A percentile compares a stretch with the other conserved stretches of the same genome.
phyloP scores from a whole-genome alignment of 805 yeast species.

The Candida vartiovaarae region DNA sequence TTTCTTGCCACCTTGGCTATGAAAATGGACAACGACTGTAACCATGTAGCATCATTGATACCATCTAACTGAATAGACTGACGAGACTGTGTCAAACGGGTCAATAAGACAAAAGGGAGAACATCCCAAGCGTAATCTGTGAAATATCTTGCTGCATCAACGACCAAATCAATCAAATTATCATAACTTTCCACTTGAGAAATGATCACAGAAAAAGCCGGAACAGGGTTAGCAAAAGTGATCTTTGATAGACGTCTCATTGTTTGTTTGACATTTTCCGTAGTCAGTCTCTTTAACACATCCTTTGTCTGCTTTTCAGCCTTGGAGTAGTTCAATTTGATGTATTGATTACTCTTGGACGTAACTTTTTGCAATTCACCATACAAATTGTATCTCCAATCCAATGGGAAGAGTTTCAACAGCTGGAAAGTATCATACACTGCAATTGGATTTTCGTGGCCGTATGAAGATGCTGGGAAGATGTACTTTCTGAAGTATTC shows the following conservation, averaged over 20 bases:
- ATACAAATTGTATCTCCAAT: slow-evolving; percentile 66
- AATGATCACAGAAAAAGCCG: slow-evolving; percentile 63
- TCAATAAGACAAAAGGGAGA: slow-evolving; percentile 62
- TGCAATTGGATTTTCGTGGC: slow-evolving; percentile 50
- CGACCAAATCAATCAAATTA: slow-evolving; percentile 71
- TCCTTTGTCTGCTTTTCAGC: slow-evolving; percentile 78
- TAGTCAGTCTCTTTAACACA: slow-evolving; percentile 72
- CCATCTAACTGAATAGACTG: slow-evolving; percentile 70
- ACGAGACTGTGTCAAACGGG: slow-evolving; percentile 66
- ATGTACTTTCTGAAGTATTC: slow-evolving; percentile 57
- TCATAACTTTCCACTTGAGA: slow-evolving; percentile 89
- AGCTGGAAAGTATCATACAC: slow-evolving; percentile 54
- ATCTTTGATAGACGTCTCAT: slow-evolving; percentile 68
- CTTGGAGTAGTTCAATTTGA: slow-evolving; percentile 52
- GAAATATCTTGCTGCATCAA: slow-evolving; percentile 70
- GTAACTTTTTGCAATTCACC: slow-evolving; percentile 64
- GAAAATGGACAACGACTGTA: slow-evolving; percentile 73
- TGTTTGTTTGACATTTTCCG: slow-evolving; percentile 67
- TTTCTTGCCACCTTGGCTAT: slow-evolving; percentile 60
- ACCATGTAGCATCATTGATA: slow-evolving; percentile 74
- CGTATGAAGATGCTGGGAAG: slow-evolving; percentile 45
- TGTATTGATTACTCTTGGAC: slow-evolving; percentile 46
- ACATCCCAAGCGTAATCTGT: slow-evolving; percentile 81
- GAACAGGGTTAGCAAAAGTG: slow-evolving; percentile 70
- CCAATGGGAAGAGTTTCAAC: slow-evolving; percentile 46